These are phyloP conservation scores for Fusarium domesticum DNA, from an alignment of 2,329 filamentous ascomycete species.

Conservation along the genomic window DNA sequence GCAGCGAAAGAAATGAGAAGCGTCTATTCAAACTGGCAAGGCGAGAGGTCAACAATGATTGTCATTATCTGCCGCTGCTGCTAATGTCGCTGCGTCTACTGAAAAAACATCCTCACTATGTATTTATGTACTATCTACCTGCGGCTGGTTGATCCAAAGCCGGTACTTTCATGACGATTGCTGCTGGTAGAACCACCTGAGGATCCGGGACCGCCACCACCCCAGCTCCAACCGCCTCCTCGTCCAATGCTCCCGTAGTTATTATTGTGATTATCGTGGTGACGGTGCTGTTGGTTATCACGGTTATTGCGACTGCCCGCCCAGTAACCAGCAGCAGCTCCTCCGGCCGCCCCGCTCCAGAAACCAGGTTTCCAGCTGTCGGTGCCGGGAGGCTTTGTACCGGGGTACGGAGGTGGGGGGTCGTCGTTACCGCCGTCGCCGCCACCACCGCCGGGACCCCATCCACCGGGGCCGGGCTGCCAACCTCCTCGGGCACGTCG, in stretches of 20 bases:
- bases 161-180: slow-evolving; percentile 63
- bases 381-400: slow-evolving; percentile 36
- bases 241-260: slow-evolving; percentile 36
- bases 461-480: slow-evolving; percentile 33
- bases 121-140: slow-evolving; percentile 41
- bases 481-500: slow-evolving; percentile 29
- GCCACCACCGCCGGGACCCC: slow-evolving; percentile 37
- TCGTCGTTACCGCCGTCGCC: slow-evolving; percentile 33
- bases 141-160: slow-evolving; percentile 67
- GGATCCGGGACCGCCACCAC: slow-evolving; percentile 24
- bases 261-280: slow-evolving; percentile 26
- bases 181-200: slow-evolving; percentile 39
- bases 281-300: slow-evolving; percentile 26
- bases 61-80: no score
- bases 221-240: slow-evolving; percentile 33
- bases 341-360: slow-evolving; percentile 66
- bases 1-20: slow-evolving; percentile 28
- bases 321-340: slow-evolving; percentile 66
- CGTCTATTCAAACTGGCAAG: no score
- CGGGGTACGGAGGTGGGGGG: slow-evolving; percentile 49
- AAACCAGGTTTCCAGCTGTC: slow-evolving; percentile 69
- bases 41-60: no score
- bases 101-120: no score
- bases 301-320: slow-evolving; percentile 51
- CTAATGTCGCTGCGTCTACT: no score